phyloP scores from a whole-genome alignment of 1,139 yeast genomes.

The Diutina pseudorugosa region DNA sequence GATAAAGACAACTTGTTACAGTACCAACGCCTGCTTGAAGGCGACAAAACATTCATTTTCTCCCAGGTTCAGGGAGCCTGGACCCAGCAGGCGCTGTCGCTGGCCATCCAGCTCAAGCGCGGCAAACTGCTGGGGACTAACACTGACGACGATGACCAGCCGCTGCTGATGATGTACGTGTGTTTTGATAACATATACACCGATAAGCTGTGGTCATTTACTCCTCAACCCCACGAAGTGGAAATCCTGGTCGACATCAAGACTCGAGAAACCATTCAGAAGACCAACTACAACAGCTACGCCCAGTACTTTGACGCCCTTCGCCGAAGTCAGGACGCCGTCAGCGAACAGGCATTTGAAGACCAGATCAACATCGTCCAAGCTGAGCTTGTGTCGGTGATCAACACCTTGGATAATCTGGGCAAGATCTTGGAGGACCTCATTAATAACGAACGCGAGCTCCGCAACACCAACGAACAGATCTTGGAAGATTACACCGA shows the following conservation, averaged over 20 bases:
- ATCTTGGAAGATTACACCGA: slow-evolving; percentile 24
- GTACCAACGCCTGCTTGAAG: slow-evolving; percentile 17
- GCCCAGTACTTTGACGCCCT: slow-evolving; percentile 22
- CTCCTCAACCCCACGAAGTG: slow-evolving; percentile 20
- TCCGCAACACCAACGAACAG: slow-evolving; percentile 29
- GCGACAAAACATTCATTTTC: slow-evolving; percentile 22
- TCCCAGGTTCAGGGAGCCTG: slow-evolving; percentile 18
- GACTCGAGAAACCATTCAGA: slow-evolving; percentile 19
- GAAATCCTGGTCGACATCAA: slow-evolving; percentile 24
- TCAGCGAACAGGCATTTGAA: slow-evolving; percentile 24
- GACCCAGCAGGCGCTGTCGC: neutral
- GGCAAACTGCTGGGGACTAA: slow-evolving; percentile 7
- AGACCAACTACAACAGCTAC: slow-evolving; percentile 25
- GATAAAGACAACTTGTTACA: slow-evolving; percentile 24
- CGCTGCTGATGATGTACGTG: slow-evolving; percentile 18
- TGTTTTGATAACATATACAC: slow-evolving; percentile 33
- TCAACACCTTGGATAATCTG: slow-evolving; percentile 18
- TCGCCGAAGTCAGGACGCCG: slow-evolving; percentile 9
- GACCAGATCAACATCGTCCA: slow-evolving; percentile 17
- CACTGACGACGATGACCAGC: slow-evolving; percentile 7
- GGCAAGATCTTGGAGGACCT: slow-evolving; percentile 18
- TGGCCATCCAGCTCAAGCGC: slow-evolving; percentile 4
- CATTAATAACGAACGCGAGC: slow-evolving; percentile 21
- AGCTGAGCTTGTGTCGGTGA: slow-evolving; percentile 20
- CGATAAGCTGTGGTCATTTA: slow-evolving; percentile 34